Percentiles rank a stretch among this genome's conserved stretches.
Conservation (phyloP, 768 basidiomycete genomes). For the Mycena epipterygia region DNA sequence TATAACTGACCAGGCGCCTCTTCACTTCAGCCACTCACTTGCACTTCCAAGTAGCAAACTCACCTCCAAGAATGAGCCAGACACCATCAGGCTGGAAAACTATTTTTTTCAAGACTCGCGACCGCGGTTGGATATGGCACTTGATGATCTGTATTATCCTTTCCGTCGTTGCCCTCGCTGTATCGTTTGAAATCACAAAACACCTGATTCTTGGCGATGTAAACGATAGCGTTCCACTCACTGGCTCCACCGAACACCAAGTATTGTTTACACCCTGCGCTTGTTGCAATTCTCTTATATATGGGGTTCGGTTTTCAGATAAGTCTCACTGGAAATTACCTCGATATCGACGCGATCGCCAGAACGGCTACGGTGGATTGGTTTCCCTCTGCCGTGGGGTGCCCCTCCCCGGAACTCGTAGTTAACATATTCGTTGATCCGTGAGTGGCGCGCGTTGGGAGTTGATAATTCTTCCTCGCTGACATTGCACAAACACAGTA, state of each 20-base stretch:
- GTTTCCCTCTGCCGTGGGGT: background rate
- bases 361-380: constrained; percentile 14
- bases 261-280: background rate
- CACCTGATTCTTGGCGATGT: constrained; percentile 13
- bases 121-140: no score
- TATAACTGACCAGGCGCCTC: no score
- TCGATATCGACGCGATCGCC: constrained; percentile 3
- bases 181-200: background rate
- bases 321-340: background rate
- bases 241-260: background rate
- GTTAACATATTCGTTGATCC: constrained; percentile 12
- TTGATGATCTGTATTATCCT: background rate
- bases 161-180: background rate
- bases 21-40: no score
- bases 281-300: background rate
- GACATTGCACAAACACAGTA: background rate
- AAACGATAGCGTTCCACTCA: constrained; percentile 1
- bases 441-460: background rate
- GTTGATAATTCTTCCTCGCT: background rate
- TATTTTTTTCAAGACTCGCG: no score
- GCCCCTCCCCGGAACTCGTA: background rate
- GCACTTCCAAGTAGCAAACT: no score
- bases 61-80: no score
- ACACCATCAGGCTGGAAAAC: no score
- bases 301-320: constrained; percentile 6